Evolutionary conservation across 2,329 filamentous ascomycete species (phyloP).

Genomic region (Sarocladium brachiariae): DNA sequence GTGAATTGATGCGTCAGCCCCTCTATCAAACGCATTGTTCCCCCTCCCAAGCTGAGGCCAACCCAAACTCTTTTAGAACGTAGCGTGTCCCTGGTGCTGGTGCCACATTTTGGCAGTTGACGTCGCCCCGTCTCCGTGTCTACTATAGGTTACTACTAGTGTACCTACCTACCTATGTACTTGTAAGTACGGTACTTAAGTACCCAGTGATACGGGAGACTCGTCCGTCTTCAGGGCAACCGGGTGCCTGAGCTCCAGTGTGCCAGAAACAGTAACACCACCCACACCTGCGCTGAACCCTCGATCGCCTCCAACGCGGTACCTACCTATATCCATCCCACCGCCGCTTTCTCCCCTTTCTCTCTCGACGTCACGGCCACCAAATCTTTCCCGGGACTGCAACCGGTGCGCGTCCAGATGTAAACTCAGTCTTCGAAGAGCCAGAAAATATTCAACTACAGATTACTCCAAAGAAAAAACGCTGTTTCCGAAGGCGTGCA

Average conservation of each 20-base stretch:
- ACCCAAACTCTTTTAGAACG: neutral
- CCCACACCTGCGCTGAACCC: no score
- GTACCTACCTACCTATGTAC: no score
- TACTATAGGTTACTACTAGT: no score
- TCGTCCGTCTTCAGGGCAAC: neutral
- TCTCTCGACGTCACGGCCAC: slow-evolving; percentile 3
- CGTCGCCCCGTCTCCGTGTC: no score
- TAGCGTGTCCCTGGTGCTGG: neutral
- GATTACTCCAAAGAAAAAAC: neutral
- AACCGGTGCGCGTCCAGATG: neutral
- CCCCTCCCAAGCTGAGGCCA: neutral
- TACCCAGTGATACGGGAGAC: neutral
- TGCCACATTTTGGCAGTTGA: neutral
- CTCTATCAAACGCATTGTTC: neutral
- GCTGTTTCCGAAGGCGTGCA: no score
- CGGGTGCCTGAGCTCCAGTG: neutral
- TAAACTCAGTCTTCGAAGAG: neutral
- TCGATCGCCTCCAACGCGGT: neutral
- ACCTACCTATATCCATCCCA: neutral
- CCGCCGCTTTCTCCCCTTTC: slow-evolving; percentile 3
- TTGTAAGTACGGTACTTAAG: no score
- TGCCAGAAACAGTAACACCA: neutral
- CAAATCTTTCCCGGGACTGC: neutral
- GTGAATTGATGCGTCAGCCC: neutral
- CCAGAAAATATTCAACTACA: neutral